phyloP scores from a whole-genome alignment of 106 monocot genomes.

The Dendrobium chrysotoxum region DNA sequence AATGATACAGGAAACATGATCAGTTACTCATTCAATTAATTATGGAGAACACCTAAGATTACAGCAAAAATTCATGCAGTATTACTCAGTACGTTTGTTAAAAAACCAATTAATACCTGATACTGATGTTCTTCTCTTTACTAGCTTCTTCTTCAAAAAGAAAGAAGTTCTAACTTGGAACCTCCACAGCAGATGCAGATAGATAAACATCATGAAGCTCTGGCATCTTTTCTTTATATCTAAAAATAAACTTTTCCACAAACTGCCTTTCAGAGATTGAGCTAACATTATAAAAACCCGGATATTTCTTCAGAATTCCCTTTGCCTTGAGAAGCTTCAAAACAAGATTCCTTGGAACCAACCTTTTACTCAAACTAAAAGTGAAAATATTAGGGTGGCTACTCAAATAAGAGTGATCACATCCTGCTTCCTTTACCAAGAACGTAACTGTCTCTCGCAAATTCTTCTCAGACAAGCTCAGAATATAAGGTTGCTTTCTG shows the following conservation, averaged over 20 bases:
- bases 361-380: conserved; percentile 10
- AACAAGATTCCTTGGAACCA: conserved; percentile 7
- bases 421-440: conserved; percentile 6
- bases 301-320: background rate
- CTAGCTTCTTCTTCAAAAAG: too few relatives aligned
- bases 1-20: too few relatives aligned
- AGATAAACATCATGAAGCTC: conserved; percentile 7
- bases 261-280: background rate
- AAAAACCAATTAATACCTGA: too few relatives aligned
- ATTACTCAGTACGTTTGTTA: too few relatives aligned
- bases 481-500: background rate
- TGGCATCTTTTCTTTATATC: conserved; percentile 1
- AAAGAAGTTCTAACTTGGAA: too few relatives aligned
- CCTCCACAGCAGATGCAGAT: background rate
- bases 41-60: too few relatives aligned
- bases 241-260: background rate
- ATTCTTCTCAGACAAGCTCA: conserved; percentile 6
- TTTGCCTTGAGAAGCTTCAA: conserved; percentile 1
- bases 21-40: too few relatives aligned
- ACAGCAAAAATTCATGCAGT: too few relatives aligned
- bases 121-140: too few relatives aligned
- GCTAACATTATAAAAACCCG: background rate
- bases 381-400: background rate
- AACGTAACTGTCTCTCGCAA: background rate
- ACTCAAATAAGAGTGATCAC: background rate